Evolutionary conservation across 2,329 filamentous ascomycete species (phyloP), one percentile per base, ranked within the genome.

Genomic region (Talaromyces sp.): DNA sequence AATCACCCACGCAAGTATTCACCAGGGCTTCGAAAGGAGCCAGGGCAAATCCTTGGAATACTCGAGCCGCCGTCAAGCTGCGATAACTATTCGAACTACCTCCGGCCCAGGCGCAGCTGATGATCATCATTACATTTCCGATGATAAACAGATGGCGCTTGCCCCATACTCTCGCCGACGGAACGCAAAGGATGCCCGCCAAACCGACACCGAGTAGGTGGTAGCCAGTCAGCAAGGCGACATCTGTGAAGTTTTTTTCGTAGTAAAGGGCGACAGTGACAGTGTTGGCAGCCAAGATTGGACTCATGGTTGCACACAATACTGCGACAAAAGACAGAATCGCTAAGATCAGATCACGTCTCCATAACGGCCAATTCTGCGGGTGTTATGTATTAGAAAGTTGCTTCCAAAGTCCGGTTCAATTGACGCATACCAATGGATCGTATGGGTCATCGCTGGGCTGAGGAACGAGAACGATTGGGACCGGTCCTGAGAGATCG

Each of bases 361-460:
- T 85, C 89, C 90, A 93, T 63, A 96, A 75, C 24, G 92, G 89
- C 93, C 92, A 97, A 68, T 90, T 90, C 85, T 53, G 29, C n/a
- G 21, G 56, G 59, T 35, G 61, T 9, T 24, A 46, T 54, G 53
- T 29, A 55, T 55, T 21, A 55, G 31, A 55, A 31, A 38, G 19
- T 14, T 55, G 19, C n/a, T 21, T 29, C 17, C 8, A 19, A 7
- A 43, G 14, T n/a, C 5, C 6, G 26, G 26, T 27, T 27, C 26
- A 27, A 27, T 52, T 43, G 49, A 67, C 76, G 62, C 70, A 58
- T 81, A 87, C 85, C 66, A 96, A 80, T 31, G 91, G 93, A 75
- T 97, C 93, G 72, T 96, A 93, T 4, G 90, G 91, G 72, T 96
- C 91, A 74, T 96, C 89, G 64, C 88, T 93, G 2, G 93, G 93